A percentile compares a stretch with the other conserved stretches of the same genome.
Evolutionary conservation across 2,329 filamentous ascomycete species (phyloP).

Genomic region (Penicillium sp.): DNA sequence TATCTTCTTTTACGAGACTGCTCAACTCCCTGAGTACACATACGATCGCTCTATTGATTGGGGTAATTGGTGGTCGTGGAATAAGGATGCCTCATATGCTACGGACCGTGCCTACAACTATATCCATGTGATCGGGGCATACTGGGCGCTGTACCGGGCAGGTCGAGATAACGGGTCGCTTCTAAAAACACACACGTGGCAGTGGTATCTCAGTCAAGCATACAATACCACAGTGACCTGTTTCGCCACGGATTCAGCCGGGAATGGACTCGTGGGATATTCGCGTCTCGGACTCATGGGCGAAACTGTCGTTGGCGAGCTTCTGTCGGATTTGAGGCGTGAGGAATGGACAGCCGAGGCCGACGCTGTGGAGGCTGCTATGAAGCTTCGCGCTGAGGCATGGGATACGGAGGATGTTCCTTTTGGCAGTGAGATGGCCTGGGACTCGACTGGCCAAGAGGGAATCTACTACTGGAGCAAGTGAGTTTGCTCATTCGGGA

Average conservation of each 20-base stretch:
- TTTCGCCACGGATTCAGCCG: constrained; percentile 36
- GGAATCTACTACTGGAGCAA: constrained; percentile 60
- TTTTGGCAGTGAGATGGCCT: constrained; percentile 60
- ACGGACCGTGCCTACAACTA: constrained; percentile 58
- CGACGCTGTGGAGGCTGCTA: not conserved
- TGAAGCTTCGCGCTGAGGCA: constrained; percentile 39
- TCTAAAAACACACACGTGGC: not conserved
- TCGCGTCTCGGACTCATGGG: constrained; percentile 48
- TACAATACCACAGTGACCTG: not conserved
- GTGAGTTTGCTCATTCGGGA: constrained; percentile 17
- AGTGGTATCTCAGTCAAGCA: not conserved
- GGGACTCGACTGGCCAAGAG: constrained; percentile 62
- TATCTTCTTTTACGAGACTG: not conserved
- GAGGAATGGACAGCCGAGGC: not conserved
- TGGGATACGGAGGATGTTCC: constrained; percentile 55
- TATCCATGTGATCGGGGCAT: constrained; percentile 54
- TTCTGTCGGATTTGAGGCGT: constrained; percentile 35
- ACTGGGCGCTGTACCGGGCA: constrained; percentile 58
- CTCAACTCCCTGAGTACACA: not conserved
- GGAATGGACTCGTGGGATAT: constrained; percentile 32
- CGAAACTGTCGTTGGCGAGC: constrained; percentile 48
- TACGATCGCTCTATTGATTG: not conserved
- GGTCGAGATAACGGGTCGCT: constrained; percentile 48
- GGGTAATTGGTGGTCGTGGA: not conserved
- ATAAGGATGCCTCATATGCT: constrained; percentile 33